These are phyloP conservation scores for Naganishia sp. DNA, from an alignment of 1,284 basidiomycete species.

Conservation along the genomic window DNA sequence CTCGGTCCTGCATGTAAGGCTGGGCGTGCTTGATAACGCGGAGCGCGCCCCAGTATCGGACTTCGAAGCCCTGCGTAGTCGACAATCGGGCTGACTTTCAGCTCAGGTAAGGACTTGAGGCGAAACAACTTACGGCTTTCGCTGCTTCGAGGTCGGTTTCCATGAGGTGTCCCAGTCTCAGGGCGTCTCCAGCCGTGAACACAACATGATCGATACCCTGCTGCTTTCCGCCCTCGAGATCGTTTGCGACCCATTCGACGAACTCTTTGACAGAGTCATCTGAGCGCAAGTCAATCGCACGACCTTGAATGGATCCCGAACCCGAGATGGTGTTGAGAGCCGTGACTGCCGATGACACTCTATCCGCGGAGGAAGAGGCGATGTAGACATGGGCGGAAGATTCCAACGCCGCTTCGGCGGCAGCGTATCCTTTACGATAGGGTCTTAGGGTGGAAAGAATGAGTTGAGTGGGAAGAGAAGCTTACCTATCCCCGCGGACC, in stretches of 20 bases:
- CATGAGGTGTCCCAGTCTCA: conserved; percentile 10
- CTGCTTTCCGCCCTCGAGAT: background rate
- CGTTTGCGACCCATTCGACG: conserved; percentile 8
- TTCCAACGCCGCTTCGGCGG: conserved; percentile 24
- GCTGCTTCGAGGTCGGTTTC: conserved; percentile 11
- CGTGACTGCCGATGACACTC: conserved; percentile 1
- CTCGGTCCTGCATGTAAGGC: conserved; percentile 13
- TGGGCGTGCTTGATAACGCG: conserved; percentile 11
- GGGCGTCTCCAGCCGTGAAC: conserved; percentile 21
- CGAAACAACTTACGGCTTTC: background rate
- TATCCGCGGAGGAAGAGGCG: conserved; percentile 4
- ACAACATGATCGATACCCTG: conserved; percentile 10
- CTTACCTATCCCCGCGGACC: conserved; percentile 21
- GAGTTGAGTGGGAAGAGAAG: background rate
- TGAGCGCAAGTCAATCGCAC: conserved; percentile 2
- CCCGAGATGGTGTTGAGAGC: background rate
- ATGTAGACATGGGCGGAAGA: conserved; percentile 16
- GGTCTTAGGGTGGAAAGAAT: background rate
- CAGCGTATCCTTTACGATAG: background rate
- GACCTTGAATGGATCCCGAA: conserved; percentile 15
- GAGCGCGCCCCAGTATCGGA: conserved; percentile 13
- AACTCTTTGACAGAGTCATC: conserved; percentile 12
- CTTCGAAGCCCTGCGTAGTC: conserved; percentile 4
- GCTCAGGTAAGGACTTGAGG: background rate
- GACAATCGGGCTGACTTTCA: background rate